Conservation (phyloP, 1,284 basidiomycete genomes). For the Malassezia nana region DNA sequence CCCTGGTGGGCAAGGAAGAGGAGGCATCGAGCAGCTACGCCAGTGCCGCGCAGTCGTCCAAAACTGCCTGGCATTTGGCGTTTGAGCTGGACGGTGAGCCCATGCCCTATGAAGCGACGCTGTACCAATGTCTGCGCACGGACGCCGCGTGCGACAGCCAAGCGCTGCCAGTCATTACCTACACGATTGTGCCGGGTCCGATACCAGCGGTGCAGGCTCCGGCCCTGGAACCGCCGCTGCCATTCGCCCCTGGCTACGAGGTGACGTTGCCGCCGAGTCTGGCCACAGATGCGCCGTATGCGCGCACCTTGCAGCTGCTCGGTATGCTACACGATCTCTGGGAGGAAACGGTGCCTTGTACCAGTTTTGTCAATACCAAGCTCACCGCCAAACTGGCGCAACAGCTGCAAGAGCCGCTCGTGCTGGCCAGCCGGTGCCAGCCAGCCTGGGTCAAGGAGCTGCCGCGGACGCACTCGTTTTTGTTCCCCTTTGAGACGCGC, state of each 20-base stretch:
- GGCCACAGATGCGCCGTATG: slow-evolving; percentile 71
- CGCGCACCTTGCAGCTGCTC: slow-evolving; percentile 80
- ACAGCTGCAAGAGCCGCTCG: slow-evolving; percentile 96
- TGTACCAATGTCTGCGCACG: slow-evolving; percentile 89
- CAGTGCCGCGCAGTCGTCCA: slow-evolving; percentile 78
- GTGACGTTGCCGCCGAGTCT: slow-evolving; percentile 58
- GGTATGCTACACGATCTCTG: slow-evolving; percentile 69
- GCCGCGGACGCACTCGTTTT: slow-evolving; percentile 87
- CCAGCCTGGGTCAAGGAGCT: slow-evolving; percentile 94
- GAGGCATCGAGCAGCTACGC: slow-evolving; percentile 62
- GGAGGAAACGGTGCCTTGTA: slow-evolving; percentile 53
- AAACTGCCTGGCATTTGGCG: slow-evolving; percentile 89
- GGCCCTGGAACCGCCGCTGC: background rate
- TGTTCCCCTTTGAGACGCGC: slow-evolving; percentile 94
- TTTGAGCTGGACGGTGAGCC: slow-evolving; percentile 81
- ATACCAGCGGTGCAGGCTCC: slow-evolving; percentile 49
- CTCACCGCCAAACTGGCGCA: slow-evolving; percentile 94
- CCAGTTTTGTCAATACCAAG: slow-evolving; percentile 93
- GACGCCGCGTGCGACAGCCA: slow-evolving; percentile 55
- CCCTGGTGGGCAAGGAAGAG: slow-evolving; percentile 56
- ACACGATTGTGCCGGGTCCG: slow-evolving; percentile 78
- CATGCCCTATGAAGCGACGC: slow-evolving; percentile 74
- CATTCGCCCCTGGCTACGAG: background rate
- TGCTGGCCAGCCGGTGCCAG: slow-evolving; percentile 88
- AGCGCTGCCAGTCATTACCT: slow-evolving; percentile 56